Conservation (phyloP, 352 stramenopile genomes). For the Pythium brassicae region DNA sequence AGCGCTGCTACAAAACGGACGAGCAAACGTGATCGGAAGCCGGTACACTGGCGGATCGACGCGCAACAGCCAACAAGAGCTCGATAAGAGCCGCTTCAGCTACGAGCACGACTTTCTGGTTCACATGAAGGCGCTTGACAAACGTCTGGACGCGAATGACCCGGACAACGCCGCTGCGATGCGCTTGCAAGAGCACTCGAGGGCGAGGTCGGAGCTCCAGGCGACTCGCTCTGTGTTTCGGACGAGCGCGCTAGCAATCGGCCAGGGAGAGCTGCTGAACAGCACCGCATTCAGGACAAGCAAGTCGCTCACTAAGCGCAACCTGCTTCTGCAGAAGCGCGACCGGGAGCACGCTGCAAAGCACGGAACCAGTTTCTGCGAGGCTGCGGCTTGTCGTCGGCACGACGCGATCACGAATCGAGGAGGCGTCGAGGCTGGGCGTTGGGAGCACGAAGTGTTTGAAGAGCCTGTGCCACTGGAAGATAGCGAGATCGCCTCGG, state of each 20-base stretch:
- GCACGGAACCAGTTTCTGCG: constrained; percentile 38
- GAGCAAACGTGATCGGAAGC: constrained; percentile 5
- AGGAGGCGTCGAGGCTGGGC: background rate
- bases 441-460: constrained; percentile 33
- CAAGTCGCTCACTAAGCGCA: constrained; percentile 52
- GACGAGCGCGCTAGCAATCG: constrained; percentile 16
- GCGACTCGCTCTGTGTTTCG: constrained; percentile 45
- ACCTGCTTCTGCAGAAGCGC: constrained; percentile 48
- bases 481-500: constrained; percentile 52
- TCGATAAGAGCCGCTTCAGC: constrained; percentile 28
- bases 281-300: background rate
- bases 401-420: constrained; percentile 4
- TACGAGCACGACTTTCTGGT: constrained; percentile 66
- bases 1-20: constrained; percentile 3
- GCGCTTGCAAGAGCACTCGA: constrained; percentile 40
- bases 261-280: background rate
- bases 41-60: background rate
- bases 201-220: constrained; percentile 25
- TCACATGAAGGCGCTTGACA: constrained; percentile 29
- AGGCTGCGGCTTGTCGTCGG: constrained; percentile 17
- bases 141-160: constrained; percentile 66
- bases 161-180: constrained; percentile 54
- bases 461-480: constrained; percentile 61
- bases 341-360: constrained; percentile 43
- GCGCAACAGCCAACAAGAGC: constrained; percentile 13